Percentiles rank a stretch among this genome's conserved stretches.
Evolutionary conservation across 2,329 filamentous ascomycete genomes (phyloP).

Genomic region (Colletotrichum melonis): DNA sequence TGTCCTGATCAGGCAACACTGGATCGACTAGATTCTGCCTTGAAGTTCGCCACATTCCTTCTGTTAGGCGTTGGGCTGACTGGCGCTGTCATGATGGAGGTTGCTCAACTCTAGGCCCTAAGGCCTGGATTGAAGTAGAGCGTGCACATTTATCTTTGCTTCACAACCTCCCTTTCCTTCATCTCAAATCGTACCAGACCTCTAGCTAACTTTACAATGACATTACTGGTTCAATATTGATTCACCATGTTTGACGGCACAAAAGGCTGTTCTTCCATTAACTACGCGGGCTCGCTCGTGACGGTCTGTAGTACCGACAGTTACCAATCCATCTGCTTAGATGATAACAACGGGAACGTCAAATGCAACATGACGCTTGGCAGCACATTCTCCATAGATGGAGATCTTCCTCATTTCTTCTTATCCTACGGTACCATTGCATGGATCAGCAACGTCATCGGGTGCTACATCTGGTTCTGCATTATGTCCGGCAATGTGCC

Average conservation of each 20-base stretch:
- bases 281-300: not conserved
- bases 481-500: not conserved
- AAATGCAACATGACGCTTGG: not conserved
- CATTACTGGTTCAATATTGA: too few species aligned
- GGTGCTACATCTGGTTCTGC: not conserved
- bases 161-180: too few species aligned
- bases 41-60: not conserved
- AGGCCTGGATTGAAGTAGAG: too few species aligned
- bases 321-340: not conserved
- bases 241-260: not conserved
- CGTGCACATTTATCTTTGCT: not conserved
- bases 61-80: not conserved
- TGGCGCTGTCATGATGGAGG: not conserved
- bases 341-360: not conserved
- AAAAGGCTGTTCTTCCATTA: not conserved
- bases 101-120: not conserved
- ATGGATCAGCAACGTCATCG: not conserved
- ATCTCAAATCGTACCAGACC: too few species aligned
- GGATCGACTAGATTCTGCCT: not conserved
- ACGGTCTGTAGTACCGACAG: not conserved
- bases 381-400: not conserved
- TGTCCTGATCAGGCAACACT: not conserved
- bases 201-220: too few species aligned
- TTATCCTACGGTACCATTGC: constrained; percentile 1
- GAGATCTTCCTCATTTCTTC: not conserved